Conservation (phyloP, 768 basidiomycete species). For the Serendipita sp. region DNA sequence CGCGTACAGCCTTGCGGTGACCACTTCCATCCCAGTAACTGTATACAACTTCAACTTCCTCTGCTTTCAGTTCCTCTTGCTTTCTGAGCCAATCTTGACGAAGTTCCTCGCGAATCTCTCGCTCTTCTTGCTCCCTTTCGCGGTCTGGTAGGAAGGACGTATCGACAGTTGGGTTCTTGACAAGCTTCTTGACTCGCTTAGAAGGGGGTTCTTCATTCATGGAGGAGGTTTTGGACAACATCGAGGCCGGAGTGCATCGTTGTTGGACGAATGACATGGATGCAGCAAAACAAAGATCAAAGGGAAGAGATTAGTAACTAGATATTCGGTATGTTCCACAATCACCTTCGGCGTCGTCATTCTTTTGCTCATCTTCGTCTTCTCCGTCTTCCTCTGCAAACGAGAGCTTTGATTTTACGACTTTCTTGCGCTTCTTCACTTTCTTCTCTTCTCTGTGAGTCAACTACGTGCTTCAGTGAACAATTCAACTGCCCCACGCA, state of each 20-base stretch:
- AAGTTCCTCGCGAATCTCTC: conserved; percentile 73
- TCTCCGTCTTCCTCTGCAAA: conserved; percentile 82
- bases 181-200: conserved; percentile 34
- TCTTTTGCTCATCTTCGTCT: conserved; percentile 21
- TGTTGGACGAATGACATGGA: conserved; percentile 25
- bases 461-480: conserved; percentile 57
- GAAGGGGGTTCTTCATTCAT: neutral
- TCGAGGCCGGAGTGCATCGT: conserved; percentile 19
- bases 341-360: conserved; percentile 12
- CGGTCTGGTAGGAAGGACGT: conserved; percentile 97
- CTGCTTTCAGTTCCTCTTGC: conserved; percentile 51
- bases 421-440: conserved; percentile 85
- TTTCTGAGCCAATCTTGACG: conserved; percentile 74
- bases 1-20: conserved; percentile 80
- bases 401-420: conserved; percentile 73
- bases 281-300: conserved; percentile 21
- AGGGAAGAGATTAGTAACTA: conserved; percentile 7
- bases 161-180: conserved; percentile 93
- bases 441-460: conserved; percentile 67
- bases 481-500: conserved; percentile 4
- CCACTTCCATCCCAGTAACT: conserved; percentile 99
- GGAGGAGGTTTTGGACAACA: conserved; percentile 17
- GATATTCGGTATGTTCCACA: neutral
- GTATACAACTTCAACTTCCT: conserved; percentile 81
- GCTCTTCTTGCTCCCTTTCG: conserved; percentile 88